phyloP scores from a whole-genome alignment of 352 stramenopile genomes.

The Phytophthora pseudosyringae region DNA sequence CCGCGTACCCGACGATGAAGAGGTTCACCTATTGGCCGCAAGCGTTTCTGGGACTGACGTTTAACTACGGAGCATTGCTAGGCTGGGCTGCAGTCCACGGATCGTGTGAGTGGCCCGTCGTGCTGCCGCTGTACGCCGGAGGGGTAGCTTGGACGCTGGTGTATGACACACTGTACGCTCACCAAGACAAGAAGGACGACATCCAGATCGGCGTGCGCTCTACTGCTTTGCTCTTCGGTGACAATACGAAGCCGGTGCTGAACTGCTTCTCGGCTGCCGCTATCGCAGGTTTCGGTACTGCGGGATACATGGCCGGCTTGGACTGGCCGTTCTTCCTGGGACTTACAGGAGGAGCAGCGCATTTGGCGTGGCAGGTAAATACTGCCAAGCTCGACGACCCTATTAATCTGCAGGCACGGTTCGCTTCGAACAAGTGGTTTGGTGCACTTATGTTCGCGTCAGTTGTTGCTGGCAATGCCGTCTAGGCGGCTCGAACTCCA shows the following conservation, averaged over 20 bases:
- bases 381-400: constrained; percentile 95
- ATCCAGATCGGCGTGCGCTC: constrained; percentile 95
- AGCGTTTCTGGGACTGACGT: constrained; percentile 96
- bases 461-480: constrained; percentile 78
- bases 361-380: constrained; percentile 97
- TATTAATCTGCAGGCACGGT: constrained; percentile 93
- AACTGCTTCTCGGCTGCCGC: constrained; percentile 81
- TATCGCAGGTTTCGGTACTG: constrained; percentile 68
- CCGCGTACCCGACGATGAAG: constrained; percentile 98
- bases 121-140: constrained; percentile 94
- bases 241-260: constrained; percentile 94
- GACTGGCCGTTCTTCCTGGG: constrained; percentile 92
- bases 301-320: constrained; percentile 82
- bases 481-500: constrained; percentile 32
- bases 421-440: constrained; percentile 95
- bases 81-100: constrained; percentile 92
- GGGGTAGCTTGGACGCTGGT: constrained; percentile 98
- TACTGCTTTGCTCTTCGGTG: constrained; percentile 96
- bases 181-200: constrained; percentile 99
- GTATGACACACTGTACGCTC: constrained; percentile 99
- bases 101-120: constrained; percentile 81
- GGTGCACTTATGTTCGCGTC: constrained; percentile 85
- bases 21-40: constrained; percentile 98
- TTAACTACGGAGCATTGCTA: constrained; percentile 98
- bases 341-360: constrained; percentile 83